Percentiles rank a stretch among this genome's conserved stretches.
phyloP scores from a whole-genome alignment of 257 asterid species.

The Solanum piurae region DNA sequence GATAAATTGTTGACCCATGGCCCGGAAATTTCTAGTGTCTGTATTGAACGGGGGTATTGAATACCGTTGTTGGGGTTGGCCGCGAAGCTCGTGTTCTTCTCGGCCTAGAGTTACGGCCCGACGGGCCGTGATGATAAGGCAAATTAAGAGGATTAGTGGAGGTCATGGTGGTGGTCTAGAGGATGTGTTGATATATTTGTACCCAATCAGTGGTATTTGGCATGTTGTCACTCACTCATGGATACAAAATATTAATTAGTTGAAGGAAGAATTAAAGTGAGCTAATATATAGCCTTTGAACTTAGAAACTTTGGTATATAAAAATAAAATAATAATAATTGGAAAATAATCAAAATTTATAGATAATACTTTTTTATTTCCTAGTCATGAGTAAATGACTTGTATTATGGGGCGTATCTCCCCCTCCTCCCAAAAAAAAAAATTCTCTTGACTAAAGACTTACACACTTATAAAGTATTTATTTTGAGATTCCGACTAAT shows the following conservation, averaged over 20 bases:
- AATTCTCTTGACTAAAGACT: not conserved
- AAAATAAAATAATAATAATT: not conserved
- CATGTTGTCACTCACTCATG: constrained; percentile 1
- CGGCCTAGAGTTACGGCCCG: constrained; percentile 32
- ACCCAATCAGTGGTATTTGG: constrained; percentile 6
- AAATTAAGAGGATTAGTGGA: not conserved
- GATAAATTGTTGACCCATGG: constrained; percentile 53
- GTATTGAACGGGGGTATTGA: constrained; percentile 19
- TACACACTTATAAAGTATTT: no score
- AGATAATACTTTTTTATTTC: not conserved
- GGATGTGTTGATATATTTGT: constrained; percentile 8
- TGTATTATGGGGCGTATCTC: not conserved
- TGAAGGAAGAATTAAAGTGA: not conserved
- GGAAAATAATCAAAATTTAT: not conserved
- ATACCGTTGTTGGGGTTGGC: constrained; percentile 45
- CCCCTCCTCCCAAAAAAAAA: no score
- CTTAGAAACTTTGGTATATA: not conserved
- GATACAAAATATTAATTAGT: not conserved
- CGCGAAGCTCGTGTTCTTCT: constrained; percentile 38
- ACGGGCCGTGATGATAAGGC: constrained; percentile 9
- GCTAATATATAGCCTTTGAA: not conserved
- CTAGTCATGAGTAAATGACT: not conserved
- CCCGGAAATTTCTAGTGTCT: constrained; percentile 40
- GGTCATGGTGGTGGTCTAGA: not conserved
- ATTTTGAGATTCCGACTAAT: no score